phyloP scores from a whole-genome alignment of 352 stramenopile species.

The Blastocystis sp. region DNA sequence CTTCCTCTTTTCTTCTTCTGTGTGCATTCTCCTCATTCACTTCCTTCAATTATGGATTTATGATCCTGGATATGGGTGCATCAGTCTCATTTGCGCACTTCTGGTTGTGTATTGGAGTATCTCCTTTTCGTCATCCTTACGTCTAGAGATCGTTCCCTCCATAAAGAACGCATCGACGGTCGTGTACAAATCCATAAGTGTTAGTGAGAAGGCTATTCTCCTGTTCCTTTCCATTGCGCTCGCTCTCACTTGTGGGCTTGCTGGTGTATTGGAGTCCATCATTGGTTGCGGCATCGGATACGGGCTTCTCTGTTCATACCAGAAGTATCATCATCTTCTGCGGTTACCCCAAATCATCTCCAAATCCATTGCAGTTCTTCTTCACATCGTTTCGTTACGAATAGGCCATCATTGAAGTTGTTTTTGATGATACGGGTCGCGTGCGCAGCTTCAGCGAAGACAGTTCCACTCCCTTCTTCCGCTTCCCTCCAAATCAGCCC shows the following conservation, averaged over 20 bases:
- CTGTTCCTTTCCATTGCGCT: neutral
- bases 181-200: conserved; percentile 5
- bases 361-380: conserved; percentile 20
- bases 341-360: neutral
- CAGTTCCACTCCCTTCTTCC: conserved; percentile 37
- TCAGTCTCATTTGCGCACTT: neutral
- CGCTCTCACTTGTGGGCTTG: neutral
- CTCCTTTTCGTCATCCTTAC: neutral
- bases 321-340: neutral
- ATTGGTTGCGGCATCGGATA: neutral
- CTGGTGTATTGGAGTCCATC: neutral
- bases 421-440: conserved; percentile 3
- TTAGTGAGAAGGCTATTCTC: neutral
- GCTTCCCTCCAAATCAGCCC: too few relatives aligned
- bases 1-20: conserved; percentile 3
- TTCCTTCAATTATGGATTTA: conserved; percentile 28
- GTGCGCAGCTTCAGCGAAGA: conserved; percentile 8
- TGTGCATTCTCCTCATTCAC: neutral
- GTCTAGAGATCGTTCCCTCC: conserved; percentile 24
- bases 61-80: neutral
- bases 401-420: neutral
- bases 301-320: neutral
- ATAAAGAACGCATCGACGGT: neutral
- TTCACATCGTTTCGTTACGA: neutral
- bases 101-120: conserved; percentile 18